Base-by-base conservation (phyloP, 768 basidiomycete genomes). In the Kwoniella sp. region DNA sequence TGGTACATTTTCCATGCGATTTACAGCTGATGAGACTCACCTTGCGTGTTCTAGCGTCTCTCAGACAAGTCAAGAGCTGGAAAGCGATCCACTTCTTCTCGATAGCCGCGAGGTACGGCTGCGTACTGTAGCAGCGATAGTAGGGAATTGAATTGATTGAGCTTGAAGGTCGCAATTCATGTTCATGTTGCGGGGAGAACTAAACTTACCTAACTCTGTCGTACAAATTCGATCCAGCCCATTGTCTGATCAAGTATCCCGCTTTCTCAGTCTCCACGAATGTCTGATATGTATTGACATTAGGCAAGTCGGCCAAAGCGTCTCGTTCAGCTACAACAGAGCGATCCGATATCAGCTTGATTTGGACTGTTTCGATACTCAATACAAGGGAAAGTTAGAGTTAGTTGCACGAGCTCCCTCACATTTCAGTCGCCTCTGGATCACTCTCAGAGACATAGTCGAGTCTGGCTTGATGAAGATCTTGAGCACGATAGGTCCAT, bases 31-130 rank as follows among this genome's bases (percentile, higher is more conserved):
- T 47, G 19, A 24, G 24, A 65, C 82, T 33, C 30, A 83, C 84
- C 55, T 83, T 90, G 54, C 88, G 87, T 58, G 87, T 86, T 25
- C 91, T 86, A 0, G 91, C 87, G 70, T 91, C 90, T 24, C 89
- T 85, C 46, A 99, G 84, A 1, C 88, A 91, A 26, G 86, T 88
- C 64, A 98, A 83, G 1, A 98, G 83, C 79, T 98, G 96, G 74
- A 92, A 99, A 0, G 90, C 88, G 63, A 98, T 92, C 96, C 95
- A 99, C 77, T 91, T 92, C 85, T 98, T 98, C 83, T 99, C 96
- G 24, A 98, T 85, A 65, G 84, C 79, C 65, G 87, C 89, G 44
- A 99, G 83, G 81, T 98, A 99, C 2, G 96, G 96, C 36, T 95
- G 90, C 1, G 94, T 98, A 76, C 96, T 99, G 71, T 1, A 48